Percentiles rank a stretch among this genome's conserved stretches.
These are phyloP conservation scores for Xylaria grammica DNA, from an alignment of 495 filamentous ascomycete species.

Conservation along the genomic window DNA sequence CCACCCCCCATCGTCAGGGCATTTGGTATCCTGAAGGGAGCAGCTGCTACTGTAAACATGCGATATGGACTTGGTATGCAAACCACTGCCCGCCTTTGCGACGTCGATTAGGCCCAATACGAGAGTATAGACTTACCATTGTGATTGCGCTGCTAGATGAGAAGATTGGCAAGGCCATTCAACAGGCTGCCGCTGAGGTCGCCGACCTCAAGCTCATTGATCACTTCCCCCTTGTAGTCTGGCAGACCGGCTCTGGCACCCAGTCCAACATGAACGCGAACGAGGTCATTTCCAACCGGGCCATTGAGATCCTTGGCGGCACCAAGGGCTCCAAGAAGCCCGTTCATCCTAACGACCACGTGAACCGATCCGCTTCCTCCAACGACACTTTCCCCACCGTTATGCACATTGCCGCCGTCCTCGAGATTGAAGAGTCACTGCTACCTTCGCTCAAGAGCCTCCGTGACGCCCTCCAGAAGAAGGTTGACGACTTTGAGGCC, in stretches of 20 bases:
- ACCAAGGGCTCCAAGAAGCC: constrained; percentile 95
- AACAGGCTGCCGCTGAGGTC: constrained; percentile 93
- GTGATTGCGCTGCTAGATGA: constrained; percentile 63
- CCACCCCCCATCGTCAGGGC: constrained; percentile 88
- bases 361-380: constrained; percentile 98
- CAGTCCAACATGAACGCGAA: constrained; percentile 99
- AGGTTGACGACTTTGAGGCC: constrained; percentile 85
- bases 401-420: constrained; percentile 97
- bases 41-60: constrained; percentile 96
- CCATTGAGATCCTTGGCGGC: constrained; percentile 96
- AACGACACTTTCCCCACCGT: constrained; percentile 99
- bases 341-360: constrained; percentile 98
- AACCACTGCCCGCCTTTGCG: constrained; percentile 17
- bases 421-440: constrained; percentile 87
- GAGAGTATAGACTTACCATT: constrained; percentile 25
- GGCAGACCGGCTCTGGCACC: constrained; percentile 98
- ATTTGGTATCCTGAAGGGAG: constrained; percentile 97
- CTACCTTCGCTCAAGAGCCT: constrained; percentile 82
- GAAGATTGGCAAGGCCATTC: constrained; percentile 89
- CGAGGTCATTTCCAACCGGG: constrained; percentile 99
- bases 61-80: constrained; percentile 87
- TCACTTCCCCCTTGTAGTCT: constrained; percentile 98
- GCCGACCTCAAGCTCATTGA: constrained; percentile 92
- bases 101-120: constrained; percentile 9
- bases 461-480: constrained; percentile 80